phyloP scores from a whole-genome alignment of 1,284 basidiomycete genomes.

The Paramarasmius palmivorus region DNA sequence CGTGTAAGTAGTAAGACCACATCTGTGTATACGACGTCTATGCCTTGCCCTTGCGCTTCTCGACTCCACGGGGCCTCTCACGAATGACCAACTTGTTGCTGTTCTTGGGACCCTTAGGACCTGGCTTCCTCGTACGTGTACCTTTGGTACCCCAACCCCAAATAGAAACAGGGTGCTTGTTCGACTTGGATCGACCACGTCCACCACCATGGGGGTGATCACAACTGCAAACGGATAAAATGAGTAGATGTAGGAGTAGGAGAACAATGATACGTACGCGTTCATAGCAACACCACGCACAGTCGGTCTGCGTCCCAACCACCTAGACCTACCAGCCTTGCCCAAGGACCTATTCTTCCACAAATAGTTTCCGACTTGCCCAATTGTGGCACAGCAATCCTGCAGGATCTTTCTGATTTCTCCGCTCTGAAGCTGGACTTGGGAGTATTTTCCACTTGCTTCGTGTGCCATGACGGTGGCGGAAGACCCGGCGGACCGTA shows the following conservation, averaged over 20 bases:
- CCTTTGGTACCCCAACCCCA: conserved; percentile 95
- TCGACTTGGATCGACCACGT: conserved; percentile 95
- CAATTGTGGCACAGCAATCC: conserved; percentile 88
- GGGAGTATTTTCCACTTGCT: conserved; percentile 68
- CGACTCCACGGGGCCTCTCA: conserved; percentile 85
- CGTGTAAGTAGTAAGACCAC: background rate
- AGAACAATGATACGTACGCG: conserved; percentile 56
- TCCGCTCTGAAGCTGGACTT: conserved; percentile 89
- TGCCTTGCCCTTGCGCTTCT: conserved; percentile 45
- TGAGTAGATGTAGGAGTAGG: background rate
- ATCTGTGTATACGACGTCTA: background rate
- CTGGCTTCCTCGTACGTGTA: conserved; percentile 89
- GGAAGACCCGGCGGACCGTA: conserved; percentile 88
- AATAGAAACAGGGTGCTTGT: conserved; percentile 89
- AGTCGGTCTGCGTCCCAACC: conserved; percentile 86
- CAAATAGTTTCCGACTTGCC: conserved; percentile 89
- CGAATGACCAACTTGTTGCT: conserved; percentile 95
- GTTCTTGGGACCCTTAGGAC: conserved; percentile 81
- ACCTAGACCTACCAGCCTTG: conserved; percentile 89
- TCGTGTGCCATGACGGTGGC: conserved; percentile 83
- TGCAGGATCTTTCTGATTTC: conserved; percentile 88
- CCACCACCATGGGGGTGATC: conserved; percentile 99
- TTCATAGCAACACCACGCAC: conserved; percentile 99
- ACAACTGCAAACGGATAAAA: conserved; percentile 42
- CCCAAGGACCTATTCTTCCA: conserved; percentile 87